Conservation (phyloP, 2,329 filamentous ascomycete genomes). For the Lizonia empirigonia region DNA sequence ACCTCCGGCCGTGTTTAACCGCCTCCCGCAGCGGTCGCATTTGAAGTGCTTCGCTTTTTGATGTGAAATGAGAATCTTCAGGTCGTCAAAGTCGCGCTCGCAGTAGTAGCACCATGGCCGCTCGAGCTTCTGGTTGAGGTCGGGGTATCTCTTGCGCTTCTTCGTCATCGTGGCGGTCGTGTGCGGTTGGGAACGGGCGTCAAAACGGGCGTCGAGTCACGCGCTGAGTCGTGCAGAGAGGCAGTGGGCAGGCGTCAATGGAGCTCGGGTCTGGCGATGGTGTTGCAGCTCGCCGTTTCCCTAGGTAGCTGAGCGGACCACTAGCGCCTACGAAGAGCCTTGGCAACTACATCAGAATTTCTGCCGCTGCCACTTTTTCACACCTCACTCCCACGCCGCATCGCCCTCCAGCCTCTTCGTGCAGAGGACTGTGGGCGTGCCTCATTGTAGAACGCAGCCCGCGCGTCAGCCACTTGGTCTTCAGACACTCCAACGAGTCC, state of each 20-base stretch:
- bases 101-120: slow-evolving; percentile 99
- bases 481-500: slow-evolving; percentile 52
- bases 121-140: slow-evolving; percentile 84
- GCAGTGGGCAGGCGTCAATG: neutral
- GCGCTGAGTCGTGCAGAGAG: neutral
- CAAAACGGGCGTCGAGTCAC: neutral
- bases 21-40: slow-evolving; percentile 85
- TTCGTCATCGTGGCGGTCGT: slow-evolving; percentile 56
- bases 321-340: slow-evolving; percentile 26
- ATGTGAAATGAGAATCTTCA: slow-evolving; percentile 95
- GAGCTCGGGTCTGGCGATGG: slow-evolving; percentile 2
- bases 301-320: slow-evolving; percentile 20
- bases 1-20: slow-evolving; percentile 95
- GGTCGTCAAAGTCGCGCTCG: slow-evolving; percentile 97
- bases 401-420: slow-evolving; percentile 3
- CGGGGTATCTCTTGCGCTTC: slow-evolving; percentile 85
- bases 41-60: slow-evolving; percentile 99
- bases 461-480: slow-evolving; percentile 56
- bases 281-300: slow-evolving; percentile 25
- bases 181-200: neutral
- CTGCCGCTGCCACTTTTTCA: slow-evolving; percentile 3
- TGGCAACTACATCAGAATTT: slow-evolving; percentile 23
- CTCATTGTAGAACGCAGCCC: slow-evolving; percentile 30
- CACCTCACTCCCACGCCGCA: neutral
- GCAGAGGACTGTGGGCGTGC: neutral